These are phyloP conservation scores for Hypericum androsaemum DNA, from an alignment of 345 rosid genomes.

Conservation along the genomic window DNA sequence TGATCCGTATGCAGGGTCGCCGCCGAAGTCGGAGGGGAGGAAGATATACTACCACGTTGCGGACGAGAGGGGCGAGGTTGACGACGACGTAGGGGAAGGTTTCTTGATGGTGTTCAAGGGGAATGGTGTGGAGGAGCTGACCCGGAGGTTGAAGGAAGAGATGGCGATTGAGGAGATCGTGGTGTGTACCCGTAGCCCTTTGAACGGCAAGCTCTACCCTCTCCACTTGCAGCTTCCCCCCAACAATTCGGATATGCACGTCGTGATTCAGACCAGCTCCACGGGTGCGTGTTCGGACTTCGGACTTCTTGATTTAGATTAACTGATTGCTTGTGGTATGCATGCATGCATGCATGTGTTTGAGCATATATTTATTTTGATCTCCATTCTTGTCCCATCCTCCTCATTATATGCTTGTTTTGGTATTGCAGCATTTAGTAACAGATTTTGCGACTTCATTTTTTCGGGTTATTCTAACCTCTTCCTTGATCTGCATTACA, in stretches of 20 bases:
- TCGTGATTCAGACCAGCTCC: slow-evolving; percentile 25
- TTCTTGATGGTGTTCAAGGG: slow-evolving; percentile 68
- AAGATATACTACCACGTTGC: slow-evolving; percentile 77
- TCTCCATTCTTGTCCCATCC: too few relatives aligned
- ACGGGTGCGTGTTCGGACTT: neutral
- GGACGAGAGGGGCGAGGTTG: slow-evolving; percentile 46
- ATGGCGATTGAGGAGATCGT: slow-evolving; percentile 50
- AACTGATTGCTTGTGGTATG: too few relatives aligned
- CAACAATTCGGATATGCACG: slow-evolving; percentile 66
- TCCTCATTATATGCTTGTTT: too few relatives aligned
- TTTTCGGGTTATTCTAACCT: too few relatives aligned
- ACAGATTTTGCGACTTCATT: too few relatives aligned
- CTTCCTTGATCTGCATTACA: too few relatives aligned
- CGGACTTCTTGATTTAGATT: too few relatives aligned
- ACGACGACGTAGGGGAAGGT: slow-evolving; percentile 47
- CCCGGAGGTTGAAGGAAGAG: slow-evolving; percentile 58
- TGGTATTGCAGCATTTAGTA: too few relatives aligned
- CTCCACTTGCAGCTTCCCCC: slow-evolving; percentile 96
- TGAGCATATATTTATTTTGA: too few relatives aligned
- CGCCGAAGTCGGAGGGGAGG: slow-evolving; percentile 75
- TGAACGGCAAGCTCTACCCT: slow-evolving; percentile 75
- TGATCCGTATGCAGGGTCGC: slow-evolving; percentile 50
- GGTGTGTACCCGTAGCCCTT: slow-evolving; percentile 83
- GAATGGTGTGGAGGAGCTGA: slow-evolving; percentile 58
- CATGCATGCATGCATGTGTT: too few relatives aligned